Percentiles rank a stretch among this genome's conserved stretches.
These are phyloP conservation scores for Colletotrichum eremochloae DNA, from an alignment of 2,329 filamentous ascomycete genomes.

Conservation along the genomic window DNA sequence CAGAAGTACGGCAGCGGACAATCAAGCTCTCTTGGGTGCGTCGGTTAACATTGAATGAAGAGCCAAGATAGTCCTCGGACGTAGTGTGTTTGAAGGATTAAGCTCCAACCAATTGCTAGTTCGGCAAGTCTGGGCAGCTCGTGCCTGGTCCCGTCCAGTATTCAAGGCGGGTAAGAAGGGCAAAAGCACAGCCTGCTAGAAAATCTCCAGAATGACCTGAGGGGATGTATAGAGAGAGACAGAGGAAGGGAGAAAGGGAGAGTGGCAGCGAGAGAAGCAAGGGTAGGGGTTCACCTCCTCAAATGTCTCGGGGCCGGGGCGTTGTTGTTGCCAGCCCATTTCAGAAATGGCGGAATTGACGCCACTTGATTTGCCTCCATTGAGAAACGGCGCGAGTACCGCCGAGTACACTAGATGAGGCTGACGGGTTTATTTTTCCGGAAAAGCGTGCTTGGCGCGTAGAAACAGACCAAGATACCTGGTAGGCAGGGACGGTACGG, in stretches of 20 bases:
- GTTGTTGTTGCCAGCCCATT: conserved; percentile 2
- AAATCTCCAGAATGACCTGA: conserved; percentile 1
- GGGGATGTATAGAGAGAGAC: conserved; percentile 16
- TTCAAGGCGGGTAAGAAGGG: not conserved
- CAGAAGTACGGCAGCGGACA: not conserved
- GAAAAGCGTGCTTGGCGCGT: not conserved
- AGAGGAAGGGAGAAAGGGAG: not conserved
- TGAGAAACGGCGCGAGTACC: not conserved
- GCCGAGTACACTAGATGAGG: not conserved
- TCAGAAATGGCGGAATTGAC: not conserved
- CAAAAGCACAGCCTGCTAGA: conserved; percentile 8
- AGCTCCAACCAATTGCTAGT: not conserved
- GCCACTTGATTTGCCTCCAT: not conserved
- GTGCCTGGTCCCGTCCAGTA: not conserved
- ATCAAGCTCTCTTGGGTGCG: not conserved
- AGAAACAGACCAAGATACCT: too few species aligned
- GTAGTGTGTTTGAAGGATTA: not conserved
- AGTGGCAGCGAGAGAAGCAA: not conserved
- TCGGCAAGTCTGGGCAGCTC: conserved; percentile 4
- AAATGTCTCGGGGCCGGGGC: conserved; percentile 7
- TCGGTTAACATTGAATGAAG: not conserved
- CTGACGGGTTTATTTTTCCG: not conserved
- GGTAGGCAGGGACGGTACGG: not conserved
- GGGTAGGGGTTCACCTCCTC: not conserved
- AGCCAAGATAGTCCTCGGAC: not conserved